Percentiles rank a stretch among this genome's conserved stretches.
Conservation (phyloP, 1,284 basidiomycete genomes). For the Hypsizygus ulmarius region DNA sequence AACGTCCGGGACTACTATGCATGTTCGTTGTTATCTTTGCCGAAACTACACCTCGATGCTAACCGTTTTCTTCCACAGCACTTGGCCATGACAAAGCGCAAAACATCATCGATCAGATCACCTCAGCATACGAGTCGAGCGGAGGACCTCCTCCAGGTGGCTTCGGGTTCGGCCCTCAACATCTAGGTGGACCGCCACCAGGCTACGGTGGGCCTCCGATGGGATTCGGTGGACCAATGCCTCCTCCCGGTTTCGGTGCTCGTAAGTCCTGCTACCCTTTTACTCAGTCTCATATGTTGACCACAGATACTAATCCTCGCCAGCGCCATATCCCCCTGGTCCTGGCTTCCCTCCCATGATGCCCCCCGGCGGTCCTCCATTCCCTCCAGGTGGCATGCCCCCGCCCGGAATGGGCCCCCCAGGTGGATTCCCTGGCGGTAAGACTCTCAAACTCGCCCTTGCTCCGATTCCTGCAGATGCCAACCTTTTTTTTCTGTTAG, state of each 20-base stretch:
- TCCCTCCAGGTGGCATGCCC: slow-evolving; percentile 50
- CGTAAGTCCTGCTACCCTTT: slow-evolving; percentile 33
- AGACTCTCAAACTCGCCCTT: not conserved
- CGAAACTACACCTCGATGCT: not conserved
- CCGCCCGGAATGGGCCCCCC: slow-evolving; percentile 16
- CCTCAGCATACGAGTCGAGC: slow-evolving; percentile 83
- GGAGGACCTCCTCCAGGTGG: slow-evolving; percentile 83
- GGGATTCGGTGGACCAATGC: slow-evolving; percentile 40
- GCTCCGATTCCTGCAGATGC: not conserved
- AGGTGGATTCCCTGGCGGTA: slow-evolving; percentile 6
- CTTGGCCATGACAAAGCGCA: slow-evolving; percentile 96
- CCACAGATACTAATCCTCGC: too few species aligned
- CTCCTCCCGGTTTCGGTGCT: slow-evolving; percentile 52
- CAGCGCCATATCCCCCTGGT: slow-evolving; percentile 71
- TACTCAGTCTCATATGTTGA: slow-evolving; percentile 1
- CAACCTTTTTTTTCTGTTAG: slow-evolving; percentile 8
- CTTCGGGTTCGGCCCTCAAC: slow-evolving; percentile 77
- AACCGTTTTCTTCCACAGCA: slow-evolving; percentile 43
- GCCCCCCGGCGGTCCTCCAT: slow-evolving; percentile 56
- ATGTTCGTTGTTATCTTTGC: slow-evolving; percentile 48
- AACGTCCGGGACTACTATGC: slow-evolving; percentile 98
- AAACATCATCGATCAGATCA: slow-evolving; percentile 95
- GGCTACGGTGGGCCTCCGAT: slow-evolving; percentile 47
- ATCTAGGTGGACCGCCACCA: slow-evolving; percentile 58
- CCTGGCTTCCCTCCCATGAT: slow-evolving; percentile 42